Evolutionary conservation across 768 basidiomycete species (phyloP).

Genomic region (Lanmaoa rubissima): DNA sequence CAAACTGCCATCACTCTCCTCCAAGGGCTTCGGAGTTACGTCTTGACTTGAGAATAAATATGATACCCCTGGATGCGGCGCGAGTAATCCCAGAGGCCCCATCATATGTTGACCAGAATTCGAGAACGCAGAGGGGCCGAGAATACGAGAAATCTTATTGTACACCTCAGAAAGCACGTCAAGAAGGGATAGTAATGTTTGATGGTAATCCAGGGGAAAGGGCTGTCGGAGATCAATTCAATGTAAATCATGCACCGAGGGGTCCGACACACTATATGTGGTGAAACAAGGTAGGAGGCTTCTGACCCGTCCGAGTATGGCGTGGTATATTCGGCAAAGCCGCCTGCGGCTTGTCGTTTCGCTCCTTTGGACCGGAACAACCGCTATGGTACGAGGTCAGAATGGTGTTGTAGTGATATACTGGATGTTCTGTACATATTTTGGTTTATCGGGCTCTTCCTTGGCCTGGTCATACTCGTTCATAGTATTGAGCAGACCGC

Average conservation of each 20-base stretch:
- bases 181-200: constrained; percentile 82
- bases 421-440: constrained; percentile 50
- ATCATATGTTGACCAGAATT: constrained; percentile 73
- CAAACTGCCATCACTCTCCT: constrained; percentile 51
- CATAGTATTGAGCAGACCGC: constrained; percentile 67
- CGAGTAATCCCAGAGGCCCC: constrained; percentile 66
- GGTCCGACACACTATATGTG: constrained; percentile 62
- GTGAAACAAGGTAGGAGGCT: constrained; percentile 66
- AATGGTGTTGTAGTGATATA: neutral
- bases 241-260: neutral
- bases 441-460: constrained; percentile 50
- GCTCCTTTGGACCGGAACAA: constrained; percentile 58
- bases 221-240: constrained; percentile 47
- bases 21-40: constrained; percentile 38
- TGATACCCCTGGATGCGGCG: constrained; percentile 80
- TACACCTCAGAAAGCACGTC: constrained; percentile 90
- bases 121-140: constrained; percentile 79
- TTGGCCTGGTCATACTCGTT: constrained; percentile 78
- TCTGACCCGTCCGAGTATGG: constrained; percentile 61
- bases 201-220: constrained; percentile 87
- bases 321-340: constrained; percentile 57
- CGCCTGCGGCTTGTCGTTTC: constrained; percentile 52
- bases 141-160: constrained; percentile 78
- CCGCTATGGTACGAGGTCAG: constrained; percentile 36
- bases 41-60: constrained; percentile 57